These are phyloP conservation scores for Vanderwaltozyma polyspora DNA, from an alignment of 805 yeast genomes.

Conservation along the genomic window DNA sequence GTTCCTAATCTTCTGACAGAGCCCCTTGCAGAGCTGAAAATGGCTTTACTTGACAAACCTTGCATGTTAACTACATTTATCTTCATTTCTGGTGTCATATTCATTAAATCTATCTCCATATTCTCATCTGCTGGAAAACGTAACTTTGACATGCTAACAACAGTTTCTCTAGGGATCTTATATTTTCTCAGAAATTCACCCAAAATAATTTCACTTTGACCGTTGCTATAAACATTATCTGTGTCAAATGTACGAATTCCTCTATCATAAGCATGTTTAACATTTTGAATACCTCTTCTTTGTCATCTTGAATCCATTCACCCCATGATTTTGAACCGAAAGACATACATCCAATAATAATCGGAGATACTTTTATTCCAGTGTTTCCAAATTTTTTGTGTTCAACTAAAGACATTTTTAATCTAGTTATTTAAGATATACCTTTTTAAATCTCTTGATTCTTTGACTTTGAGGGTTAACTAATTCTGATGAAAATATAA, in stretches of 20 bases:
- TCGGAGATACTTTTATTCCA: constrained; percentile 39
- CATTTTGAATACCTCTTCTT: constrained; percentile 33
- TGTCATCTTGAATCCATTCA: constrained; percentile 39
- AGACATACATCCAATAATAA: constrained; percentile 47
- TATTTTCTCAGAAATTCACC: constrained; percentile 45
- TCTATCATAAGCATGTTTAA: constrained; percentile 36
- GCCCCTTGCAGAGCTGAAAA: constrained; percentile 32
- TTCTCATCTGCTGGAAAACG: constrained; percentile 26
- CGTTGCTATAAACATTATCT: constrained; percentile 38
- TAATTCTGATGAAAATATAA: too few species aligned
- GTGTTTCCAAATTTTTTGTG: constrained; percentile 31
- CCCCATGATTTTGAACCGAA: constrained; percentile 36
- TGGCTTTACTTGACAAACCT: constrained; percentile 38
- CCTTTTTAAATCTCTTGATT: too few species aligned
- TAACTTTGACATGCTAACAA: constrained; percentile 45
- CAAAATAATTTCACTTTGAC: constrained; percentile 37
- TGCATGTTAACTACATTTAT: constrained; percentile 26
- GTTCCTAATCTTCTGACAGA: constrained; percentile 37
- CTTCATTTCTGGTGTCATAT: neutral
- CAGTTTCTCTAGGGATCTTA: too few species aligned
- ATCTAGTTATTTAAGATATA: too few species aligned
- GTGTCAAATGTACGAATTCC: constrained; percentile 41
- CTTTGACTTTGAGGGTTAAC: too few species aligned
- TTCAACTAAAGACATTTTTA: constrained; percentile 7
- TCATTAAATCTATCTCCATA: constrained; percentile 1